Evolutionary conservation across 2,329 filamentous ascomycete genomes (phyloP), one percentile per base, ranked within the genome.

Genomic region (Aspergillus quadrilineatus): DNA sequence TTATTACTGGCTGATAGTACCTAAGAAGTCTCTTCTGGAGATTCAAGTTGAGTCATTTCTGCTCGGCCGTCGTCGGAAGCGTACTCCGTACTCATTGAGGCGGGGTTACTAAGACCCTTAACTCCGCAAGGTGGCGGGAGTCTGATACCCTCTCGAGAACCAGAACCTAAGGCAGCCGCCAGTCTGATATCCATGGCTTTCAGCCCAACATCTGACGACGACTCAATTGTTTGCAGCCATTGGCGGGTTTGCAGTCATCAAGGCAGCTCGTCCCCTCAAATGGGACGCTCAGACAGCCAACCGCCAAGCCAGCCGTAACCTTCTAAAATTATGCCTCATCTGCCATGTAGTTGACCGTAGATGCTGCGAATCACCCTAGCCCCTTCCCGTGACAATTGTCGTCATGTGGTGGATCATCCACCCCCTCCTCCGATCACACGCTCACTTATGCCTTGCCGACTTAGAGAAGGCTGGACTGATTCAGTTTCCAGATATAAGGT

Each of bases 321-420:
- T 56, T 48, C 48, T 57, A 55, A 53, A 54, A 53, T 56, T 54
- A 56, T 55, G 43, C 39, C 29, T 36, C 15, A 29, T 53, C 43
- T 48, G 36, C 37, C 37, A 9, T n/a, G 22, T 7, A 42, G 36
- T 47, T 32, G 22, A 22, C 22, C 49, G 28, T 22, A 15, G 22
- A 34, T 47, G 37, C 32, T 39, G 29, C 39, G 45, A 59, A 53
- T 48, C 28, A 44, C 52, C 55, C 50, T 55, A 59, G 44, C 50
- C 56, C 59, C 50, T 57, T 56, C 50, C 42, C 53, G 45, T 60
- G 58, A 57, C 53, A 58, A 50, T 55, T 62, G 59, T 61, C 57
- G 61, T 63, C 61, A 63, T 63, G 57, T 60, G 59, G 55, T 17
- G 55, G 53, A 55, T 59, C 39, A 56, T 54, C 49, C 17, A 56